These are phyloP conservation scores for Epithemia pelagica DNA, from an alignment of 108 stramenopile species.

Conservation along the genomic window DNA sequence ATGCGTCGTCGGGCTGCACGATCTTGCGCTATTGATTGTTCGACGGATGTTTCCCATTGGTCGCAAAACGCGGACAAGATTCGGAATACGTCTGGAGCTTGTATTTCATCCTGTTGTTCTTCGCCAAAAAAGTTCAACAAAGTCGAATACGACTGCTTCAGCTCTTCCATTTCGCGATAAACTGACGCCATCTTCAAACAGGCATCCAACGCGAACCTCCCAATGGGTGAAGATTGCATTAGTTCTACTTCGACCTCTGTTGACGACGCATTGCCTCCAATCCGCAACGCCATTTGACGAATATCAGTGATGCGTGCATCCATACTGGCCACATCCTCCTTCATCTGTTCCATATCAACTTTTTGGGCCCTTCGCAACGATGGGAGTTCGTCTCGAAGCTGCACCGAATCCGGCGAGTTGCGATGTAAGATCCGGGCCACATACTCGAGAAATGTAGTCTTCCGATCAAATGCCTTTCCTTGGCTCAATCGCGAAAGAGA, in stretches of 20 bases:
- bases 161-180: background rate
- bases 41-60: background rate
- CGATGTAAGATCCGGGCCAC: constrained; percentile 55
- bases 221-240: background rate
- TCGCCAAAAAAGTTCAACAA: constrained; percentile 8
- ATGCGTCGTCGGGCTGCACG: background rate
- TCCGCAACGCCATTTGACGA: constrained; percentile 31
- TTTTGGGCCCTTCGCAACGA: constrained; percentile 39
- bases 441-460: constrained; percentile 80
- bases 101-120: background rate
- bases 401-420: constrained; percentile 36
- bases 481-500: constrained; percentile 75
- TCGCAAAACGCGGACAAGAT: constrained; percentile 1
- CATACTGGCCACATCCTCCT: constrained; percentile 33
- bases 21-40: background rate
- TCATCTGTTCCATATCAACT: constrained; percentile 41
- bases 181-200: background rate
- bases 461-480: constrained; percentile 81
- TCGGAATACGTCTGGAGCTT: background rate
- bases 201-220: background rate
- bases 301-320: constrained; percentile 37
- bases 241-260: background rate
- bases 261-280: background rate
- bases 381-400: constrained; percentile 47
- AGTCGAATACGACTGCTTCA: background rate